Evolutionary conservation across 345 rosid species (phyloP).

Genomic region (Lumnitzera racemosa): DNA sequence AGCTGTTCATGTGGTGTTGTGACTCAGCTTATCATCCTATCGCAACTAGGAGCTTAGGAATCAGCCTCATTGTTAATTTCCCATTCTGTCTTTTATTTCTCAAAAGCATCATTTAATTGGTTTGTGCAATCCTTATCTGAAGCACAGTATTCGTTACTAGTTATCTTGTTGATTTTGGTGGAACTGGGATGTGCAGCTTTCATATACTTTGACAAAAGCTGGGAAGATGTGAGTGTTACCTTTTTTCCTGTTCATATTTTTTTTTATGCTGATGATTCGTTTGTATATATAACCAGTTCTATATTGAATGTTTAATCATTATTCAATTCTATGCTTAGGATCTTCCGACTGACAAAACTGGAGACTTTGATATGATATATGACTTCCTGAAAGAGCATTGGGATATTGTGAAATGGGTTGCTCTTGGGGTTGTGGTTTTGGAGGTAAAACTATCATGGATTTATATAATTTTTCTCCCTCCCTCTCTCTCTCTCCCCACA

Average conservation of each 20-base stretch:
- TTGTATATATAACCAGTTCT: background rate
- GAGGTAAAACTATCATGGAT: conserved; percentile 50
- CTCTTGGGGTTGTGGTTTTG: conserved; percentile 75
- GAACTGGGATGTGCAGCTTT: conserved; percentile 91
- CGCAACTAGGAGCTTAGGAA: too few relatives aligned
- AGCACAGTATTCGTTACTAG: conserved; percentile 65
- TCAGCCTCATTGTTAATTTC: too few relatives aligned
- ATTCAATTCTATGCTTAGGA: conserved; percentile 32
- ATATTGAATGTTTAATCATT: conserved; percentile 2
- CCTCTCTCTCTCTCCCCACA: background rate
- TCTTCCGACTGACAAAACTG: conserved; percentile 78
- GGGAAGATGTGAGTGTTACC: conserved; percentile 63
- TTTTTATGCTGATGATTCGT: background rate
- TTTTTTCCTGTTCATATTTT: background rate
- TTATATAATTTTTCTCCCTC: background rate
- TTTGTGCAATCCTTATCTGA: conserved; percentile 45
- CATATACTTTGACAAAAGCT: conserved; percentile 77
- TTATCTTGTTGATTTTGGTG: conserved; percentile 76
- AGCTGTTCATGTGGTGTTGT: too few relatives aligned
- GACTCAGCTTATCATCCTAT: too few relatives aligned
- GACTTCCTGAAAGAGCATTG: conserved; percentile 74
- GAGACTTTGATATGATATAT: conserved; percentile 63
- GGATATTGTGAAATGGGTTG: conserved; percentile 81
- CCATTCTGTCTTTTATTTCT: conserved; percentile 1
- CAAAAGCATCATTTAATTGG: conserved; percentile 1